Evolutionary conservation across 352 stramenopile genomes (phyloP).

Genomic region (Peronosclerospora sorghi): DNA sequence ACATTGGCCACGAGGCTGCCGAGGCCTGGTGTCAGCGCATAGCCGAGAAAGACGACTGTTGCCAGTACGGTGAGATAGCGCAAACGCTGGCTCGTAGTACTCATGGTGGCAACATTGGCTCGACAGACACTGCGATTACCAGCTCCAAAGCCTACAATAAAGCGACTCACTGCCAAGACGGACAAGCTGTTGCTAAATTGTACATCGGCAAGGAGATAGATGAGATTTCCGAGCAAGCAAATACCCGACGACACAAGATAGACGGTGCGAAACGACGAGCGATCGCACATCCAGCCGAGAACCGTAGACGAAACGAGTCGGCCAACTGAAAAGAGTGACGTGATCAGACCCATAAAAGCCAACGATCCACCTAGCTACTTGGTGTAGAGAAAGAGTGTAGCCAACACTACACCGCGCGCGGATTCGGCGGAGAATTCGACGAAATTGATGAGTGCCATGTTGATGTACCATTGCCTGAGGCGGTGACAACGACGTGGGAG

Average conservation of each 20-base stretch:
- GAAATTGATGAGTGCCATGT: conserved; percentile 80
- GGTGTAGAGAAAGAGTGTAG: conserved; percentile 77
- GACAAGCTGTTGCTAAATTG: conserved; percentile 44
- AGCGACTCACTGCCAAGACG: conserved; percentile 46
- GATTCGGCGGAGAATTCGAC: conserved; percentile 75
- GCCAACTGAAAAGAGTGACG: conserved; percentile 73
- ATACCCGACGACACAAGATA: conserved; percentile 71
- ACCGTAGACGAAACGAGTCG: conserved; percentile 69
- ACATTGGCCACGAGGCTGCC: conserved; percentile 53
- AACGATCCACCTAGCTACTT: conserved; percentile 67
- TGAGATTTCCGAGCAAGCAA: conserved; percentile 62
- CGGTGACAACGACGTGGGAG: conserved; percentile 28
- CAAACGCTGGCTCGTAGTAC: conserved; percentile 56
- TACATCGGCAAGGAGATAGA: conserved; percentile 56
- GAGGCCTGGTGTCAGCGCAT: conserved; percentile 59
- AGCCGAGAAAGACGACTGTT: conserved; percentile 67
- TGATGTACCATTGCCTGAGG: conserved; percentile 53
- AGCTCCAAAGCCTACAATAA: conserved; percentile 68
- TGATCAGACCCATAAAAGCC: conserved; percentile 72
- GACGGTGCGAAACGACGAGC: conserved; percentile 68
- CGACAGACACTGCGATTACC: conserved; percentile 72
- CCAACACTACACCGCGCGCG: conserved; percentile 61
- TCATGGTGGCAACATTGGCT: conserved; percentile 60
- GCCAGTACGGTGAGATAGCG: conserved; percentile 65
- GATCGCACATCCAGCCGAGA: conserved; percentile 80